phyloP scores from a whole-genome alignment of 129 eudicot species.

The Rutidosis leptorrhynchoides region DNA sequence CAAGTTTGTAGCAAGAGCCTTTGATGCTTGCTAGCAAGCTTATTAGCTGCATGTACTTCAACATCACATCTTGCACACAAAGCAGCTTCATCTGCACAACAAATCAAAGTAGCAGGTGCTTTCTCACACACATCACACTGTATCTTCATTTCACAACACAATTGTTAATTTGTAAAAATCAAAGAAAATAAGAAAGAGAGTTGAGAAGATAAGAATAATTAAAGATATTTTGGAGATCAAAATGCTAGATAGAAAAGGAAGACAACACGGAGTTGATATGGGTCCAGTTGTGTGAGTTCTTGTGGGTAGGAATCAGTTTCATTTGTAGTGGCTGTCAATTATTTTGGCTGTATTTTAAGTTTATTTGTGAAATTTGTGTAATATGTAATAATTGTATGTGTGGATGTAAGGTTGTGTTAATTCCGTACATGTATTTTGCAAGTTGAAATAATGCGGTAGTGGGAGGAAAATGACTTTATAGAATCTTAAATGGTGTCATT shows the following conservation, averaged over 20 bases:
- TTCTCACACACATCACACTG: slow-evolving; percentile 99
- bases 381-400: slow-evolving; percentile 13
- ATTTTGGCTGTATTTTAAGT: slow-evolving; percentile 12
- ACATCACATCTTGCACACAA: slow-evolving; percentile 78
- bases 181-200: slow-evolving; percentile 1
- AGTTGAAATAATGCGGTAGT: neutral
- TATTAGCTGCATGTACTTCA: slow-evolving; percentile 93
- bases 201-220: slow-evolving; percentile 32
- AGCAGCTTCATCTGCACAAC: slow-evolving; percentile 99
- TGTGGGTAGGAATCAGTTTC: slow-evolving; percentile 28
- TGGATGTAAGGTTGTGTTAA: slow-evolving; percentile 17
- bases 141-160: slow-evolving; percentile 57
- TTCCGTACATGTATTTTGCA: slow-evolving; percentile 22
- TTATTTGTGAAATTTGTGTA: no score
- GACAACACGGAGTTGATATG: slow-evolving; percentile 11
- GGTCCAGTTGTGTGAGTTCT: slow-evolving; percentile 18
- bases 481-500: neutral
- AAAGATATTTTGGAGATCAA: slow-evolving; percentile 29
- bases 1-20: slow-evolving; percentile 66
- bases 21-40: slow-evolving; percentile 95
- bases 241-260: slow-evolving; percentile 26
- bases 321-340: slow-evolving; percentile 11
- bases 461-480: neutral
- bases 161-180: neutral
- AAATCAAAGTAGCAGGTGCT: slow-evolving; percentile 86